phyloP scores from a whole-genome alignment of 2,329 filamentous ascomycete genomes.

The Nemania diffusa region DNA sequence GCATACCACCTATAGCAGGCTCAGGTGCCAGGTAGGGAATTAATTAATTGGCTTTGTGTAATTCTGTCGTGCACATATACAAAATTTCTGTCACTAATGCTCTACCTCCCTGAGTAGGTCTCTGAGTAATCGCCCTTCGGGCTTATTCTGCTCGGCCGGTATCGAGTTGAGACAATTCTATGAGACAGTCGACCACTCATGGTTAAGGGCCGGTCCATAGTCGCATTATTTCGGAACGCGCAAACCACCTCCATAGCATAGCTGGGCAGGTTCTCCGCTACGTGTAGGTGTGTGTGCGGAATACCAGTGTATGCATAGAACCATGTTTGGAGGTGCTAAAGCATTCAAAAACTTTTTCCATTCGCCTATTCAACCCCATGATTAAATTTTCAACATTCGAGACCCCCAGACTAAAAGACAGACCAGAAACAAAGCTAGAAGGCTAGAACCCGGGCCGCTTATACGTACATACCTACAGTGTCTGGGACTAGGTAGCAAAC shows the following conservation, averaged over 20 bases:
- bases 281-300: too few species aligned
- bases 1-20: too few species aligned
- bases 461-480: background rate
- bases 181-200: background rate
- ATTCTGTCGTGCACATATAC: background rate
- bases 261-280: too few species aligned
- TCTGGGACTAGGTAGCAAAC: background rate
- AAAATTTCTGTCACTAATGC: background rate
- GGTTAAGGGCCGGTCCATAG: background rate
- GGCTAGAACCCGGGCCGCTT: constrained; percentile 1
- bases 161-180: background rate
- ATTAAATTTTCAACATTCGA: constrained; percentile 5
- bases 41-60: background rate
- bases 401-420: background rate
- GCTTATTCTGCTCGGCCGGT: background rate
- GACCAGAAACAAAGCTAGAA: background rate
- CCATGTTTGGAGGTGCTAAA: background rate
- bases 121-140: background rate
- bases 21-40: background rate
- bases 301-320: background rate
- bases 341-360: background rate
- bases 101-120: background rate
- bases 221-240: too few species aligned
- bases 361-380: background rate
- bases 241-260: too few species aligned